phyloP scores from a whole-genome alignment of 1,284 basidiomycete genomes.

The Microbotryum intermedium region DNA sequence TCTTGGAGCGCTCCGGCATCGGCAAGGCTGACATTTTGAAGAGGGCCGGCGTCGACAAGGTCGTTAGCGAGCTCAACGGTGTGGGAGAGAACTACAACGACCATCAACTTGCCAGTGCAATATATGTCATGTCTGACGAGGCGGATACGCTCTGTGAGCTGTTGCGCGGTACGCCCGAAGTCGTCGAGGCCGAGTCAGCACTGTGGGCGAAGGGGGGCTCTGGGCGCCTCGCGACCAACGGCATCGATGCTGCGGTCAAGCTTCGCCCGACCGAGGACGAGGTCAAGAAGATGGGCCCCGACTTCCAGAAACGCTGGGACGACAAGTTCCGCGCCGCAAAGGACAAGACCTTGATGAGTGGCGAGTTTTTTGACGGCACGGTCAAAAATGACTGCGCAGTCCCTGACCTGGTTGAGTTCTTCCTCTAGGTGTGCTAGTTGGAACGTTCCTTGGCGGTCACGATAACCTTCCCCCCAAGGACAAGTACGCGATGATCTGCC shows the following conservation, averaged over 20 bases:
- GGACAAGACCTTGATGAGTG: slow-evolving; percentile 60
- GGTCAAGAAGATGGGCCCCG: slow-evolving; percentile 58
- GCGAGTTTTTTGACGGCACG: no score
- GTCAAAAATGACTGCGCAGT: no score
- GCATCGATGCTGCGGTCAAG: slow-evolving; percentile 65
- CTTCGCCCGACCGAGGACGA: slow-evolving; percentile 60
- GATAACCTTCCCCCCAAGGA: slow-evolving; percentile 1
- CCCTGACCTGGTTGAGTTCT: no score
- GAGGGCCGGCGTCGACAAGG: slow-evolving; percentile 43
- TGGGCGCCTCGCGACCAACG: slow-evolving; percentile 57
- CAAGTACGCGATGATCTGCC: slow-evolving; percentile 3
- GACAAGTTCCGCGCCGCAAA: slow-evolving; percentile 64
- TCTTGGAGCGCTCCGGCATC: slow-evolving; percentile 52
- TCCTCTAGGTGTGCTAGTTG: slow-evolving; percentile 10
- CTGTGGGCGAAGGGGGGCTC: slow-evolving; percentile 43
- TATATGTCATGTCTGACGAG: slow-evolving; percentile 41
- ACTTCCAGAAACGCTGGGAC: slow-evolving; percentile 59
- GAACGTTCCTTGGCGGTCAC: slow-evolving; percentile 7
- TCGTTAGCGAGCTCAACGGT: slow-evolving; percentile 46
- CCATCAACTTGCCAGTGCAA: slow-evolving; percentile 26
- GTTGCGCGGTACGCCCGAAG: slow-evolving; percentile 4
- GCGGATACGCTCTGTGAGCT: slow-evolving; percentile 40
- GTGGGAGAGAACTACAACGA: slow-evolving; percentile 53
- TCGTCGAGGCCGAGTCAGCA: not conserved
- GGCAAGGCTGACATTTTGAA: slow-evolving; percentile 44